phyloP scores from a whole-genome alignment of 768 basidiomycete genomes.

The Kwoniella pini region DNA sequence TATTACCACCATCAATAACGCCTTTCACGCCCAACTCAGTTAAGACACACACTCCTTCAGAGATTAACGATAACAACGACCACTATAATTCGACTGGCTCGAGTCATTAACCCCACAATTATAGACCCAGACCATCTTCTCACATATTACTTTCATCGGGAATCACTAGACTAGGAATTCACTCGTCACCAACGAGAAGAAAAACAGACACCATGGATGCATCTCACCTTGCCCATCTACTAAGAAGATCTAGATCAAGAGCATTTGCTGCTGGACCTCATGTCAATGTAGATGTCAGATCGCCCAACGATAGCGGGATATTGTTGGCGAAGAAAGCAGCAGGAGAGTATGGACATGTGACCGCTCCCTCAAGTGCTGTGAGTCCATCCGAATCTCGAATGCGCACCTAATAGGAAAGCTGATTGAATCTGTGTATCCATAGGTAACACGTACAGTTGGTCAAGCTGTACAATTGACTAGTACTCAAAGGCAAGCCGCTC shows the following conservation, averaged over 20 bases:
- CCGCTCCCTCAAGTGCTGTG: slow-evolving; percentile 3
- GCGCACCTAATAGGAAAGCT: no score
- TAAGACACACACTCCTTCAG: slow-evolving; percentile 9
- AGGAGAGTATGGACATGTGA: slow-evolving; percentile 4
- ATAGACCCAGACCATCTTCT: neutral
- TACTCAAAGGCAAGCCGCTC: slow-evolving; percentile 19
- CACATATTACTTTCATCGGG: neutral
- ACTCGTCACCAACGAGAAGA: neutral
- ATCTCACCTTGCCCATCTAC: slow-evolving; percentile 12
- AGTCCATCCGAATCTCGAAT: no score
- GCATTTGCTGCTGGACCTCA: slow-evolving; percentile 17
- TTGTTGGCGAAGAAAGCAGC: slow-evolving; percentile 2
- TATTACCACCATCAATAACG: neutral
- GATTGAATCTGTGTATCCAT: no score
- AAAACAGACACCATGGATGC: slow-evolving; percentile 6
- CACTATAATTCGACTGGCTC: slow-evolving; percentile 18
- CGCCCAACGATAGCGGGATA: slow-evolving; percentile 13
- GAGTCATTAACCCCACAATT: neutral
- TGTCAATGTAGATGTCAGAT: slow-evolving; percentile 1
- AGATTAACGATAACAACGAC: neutral
- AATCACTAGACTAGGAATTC: neutral
- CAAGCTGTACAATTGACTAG: slow-evolving; percentile 1
- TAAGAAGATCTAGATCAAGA: slow-evolving; percentile 20
- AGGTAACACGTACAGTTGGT: slow-evolving; percentile 11
- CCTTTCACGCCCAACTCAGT: neutral